phyloP scores from a whole-genome alignment of 148 eudicot species.

The Drosera capensis region DNA sequence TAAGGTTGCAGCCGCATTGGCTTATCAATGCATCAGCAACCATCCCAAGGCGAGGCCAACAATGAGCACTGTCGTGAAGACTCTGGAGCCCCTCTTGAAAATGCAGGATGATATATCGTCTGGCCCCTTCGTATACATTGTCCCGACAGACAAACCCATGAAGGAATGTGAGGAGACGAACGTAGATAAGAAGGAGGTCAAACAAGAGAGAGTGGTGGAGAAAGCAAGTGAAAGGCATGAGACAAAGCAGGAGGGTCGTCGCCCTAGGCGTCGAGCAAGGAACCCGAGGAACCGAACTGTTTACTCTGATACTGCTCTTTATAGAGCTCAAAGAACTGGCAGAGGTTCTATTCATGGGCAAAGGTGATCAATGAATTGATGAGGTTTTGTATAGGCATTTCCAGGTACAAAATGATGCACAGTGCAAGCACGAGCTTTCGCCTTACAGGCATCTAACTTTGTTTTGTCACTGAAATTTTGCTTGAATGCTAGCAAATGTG shows the following conservation, averaged over 20 bases:
- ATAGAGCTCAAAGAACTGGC: background rate
- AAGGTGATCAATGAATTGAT: background rate
- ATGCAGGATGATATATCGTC: constrained; percentile 17
- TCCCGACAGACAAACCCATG: constrained; percentile 4
- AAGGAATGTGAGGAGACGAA: background rate
- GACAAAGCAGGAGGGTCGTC: background rate
- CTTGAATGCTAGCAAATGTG: too few relatives aligned
- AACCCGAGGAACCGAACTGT: background rate
- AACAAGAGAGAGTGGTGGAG: background rate
- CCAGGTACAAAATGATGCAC: too few relatives aligned
- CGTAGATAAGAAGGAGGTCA: constrained; percentile 1
- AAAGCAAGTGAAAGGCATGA: background rate
- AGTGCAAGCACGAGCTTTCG: too few relatives aligned
- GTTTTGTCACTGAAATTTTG: too few relatives aligned
- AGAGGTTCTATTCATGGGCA: background rate
- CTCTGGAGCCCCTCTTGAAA: constrained; percentile 21
- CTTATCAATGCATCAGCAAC: constrained; percentile 43
- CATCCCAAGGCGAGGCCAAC: constrained; percentile 33
- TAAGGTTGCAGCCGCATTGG: constrained; percentile 29
- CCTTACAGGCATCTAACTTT: too few relatives aligned
- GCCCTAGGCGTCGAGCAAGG: background rate
- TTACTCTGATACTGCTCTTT: background rate
- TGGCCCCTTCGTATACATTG: constrained; percentile 25
- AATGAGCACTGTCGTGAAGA: constrained; percentile 33
- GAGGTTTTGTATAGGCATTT: too few relatives aligned